phyloP scores from a whole-genome alignment of 2,329 filamentous ascomycete genomes.

The Aspergillus jensenii region DNA sequence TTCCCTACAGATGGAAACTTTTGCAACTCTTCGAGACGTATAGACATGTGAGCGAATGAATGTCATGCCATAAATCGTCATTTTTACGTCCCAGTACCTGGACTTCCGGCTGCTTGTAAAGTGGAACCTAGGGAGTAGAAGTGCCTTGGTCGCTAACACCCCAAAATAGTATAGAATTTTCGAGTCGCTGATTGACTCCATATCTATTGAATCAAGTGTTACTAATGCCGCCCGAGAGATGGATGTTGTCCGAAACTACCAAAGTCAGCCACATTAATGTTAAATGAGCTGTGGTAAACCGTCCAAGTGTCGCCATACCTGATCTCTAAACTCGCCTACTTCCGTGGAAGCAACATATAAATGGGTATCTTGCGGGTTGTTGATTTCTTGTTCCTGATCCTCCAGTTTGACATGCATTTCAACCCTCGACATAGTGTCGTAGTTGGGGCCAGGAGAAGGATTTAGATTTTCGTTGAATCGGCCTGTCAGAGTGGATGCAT shows the following conservation, averaged over 20 bases:
- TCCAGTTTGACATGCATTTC: not conserved
- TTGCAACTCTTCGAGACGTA: constrained; percentile 19
- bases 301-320: not conserved
- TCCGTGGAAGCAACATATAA: not conserved
- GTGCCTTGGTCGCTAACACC: constrained; percentile 25
- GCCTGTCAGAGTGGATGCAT: not conserved
- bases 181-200: constrained; percentile 16
- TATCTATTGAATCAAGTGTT: constrained; percentile 1
- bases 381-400: not conserved
- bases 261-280: not conserved
- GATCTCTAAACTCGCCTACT: not conserved
- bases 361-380: not conserved
- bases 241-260: not conserved
- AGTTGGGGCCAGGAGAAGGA: not conserved
- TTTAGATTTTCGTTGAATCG: not conserved
- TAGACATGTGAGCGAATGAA: constrained; percentile 15
- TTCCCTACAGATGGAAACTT: constrained; percentile 26
- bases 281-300: not conserved
- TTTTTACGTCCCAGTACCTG: constrained; percentile 24
- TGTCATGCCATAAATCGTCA: constrained; percentile 32
- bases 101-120: constrained; percentile 17
- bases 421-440: not conserved
- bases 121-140: constrained; percentile 26
- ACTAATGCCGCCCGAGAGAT: not conserved
- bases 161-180: constrained; percentile 34